phyloP scores from a whole-genome alignment of 257 asterid genomes.

The Asclepias syriaca region DNA sequence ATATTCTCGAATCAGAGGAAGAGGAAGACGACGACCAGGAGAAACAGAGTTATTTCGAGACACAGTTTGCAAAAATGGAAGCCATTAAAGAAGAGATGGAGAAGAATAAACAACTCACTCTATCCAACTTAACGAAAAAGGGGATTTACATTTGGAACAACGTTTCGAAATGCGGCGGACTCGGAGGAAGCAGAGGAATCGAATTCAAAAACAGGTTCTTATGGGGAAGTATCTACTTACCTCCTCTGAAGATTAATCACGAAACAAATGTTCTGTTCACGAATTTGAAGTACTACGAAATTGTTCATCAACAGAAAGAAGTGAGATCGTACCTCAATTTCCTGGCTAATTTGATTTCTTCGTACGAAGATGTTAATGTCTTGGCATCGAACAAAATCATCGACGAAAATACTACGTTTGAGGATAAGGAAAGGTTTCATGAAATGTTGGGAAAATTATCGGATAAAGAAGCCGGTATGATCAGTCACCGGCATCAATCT shows the following conservation, averaged over 20 bases:
- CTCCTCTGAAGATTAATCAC: constrained; percentile 6
- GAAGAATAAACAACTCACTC: not conserved
- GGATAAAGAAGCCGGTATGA: not conserved
- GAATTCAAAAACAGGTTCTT: constrained; percentile 2
- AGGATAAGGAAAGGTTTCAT: not conserved
- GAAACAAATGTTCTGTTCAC: constrained; percentile 8
- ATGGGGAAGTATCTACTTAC: constrained; percentile 14
- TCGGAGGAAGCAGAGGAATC: constrained; percentile 17
- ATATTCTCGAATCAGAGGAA: too few relatives aligned
- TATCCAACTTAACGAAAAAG: constrained; percentile 7
- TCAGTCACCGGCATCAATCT: not conserved
- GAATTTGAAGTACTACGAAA: constrained; percentile 17
- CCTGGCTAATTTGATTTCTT: constrained; percentile 19
- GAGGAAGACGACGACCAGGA: too few relatives aligned
- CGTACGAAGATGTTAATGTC: constrained; percentile 18
- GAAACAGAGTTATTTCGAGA: too few relatives aligned
- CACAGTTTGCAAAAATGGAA: too few relatives aligned
- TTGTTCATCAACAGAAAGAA: constrained; percentile 7
- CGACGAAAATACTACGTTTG: not conserved
- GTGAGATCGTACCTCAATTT: constrained; percentile 20
- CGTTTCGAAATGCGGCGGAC: too few relatives aligned
- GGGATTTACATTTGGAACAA: constrained; percentile 11
- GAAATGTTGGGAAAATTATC: not conserved
- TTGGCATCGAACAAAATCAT: constrained; percentile 10
- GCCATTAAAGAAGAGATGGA: too few relatives aligned